A percentile compares a stretch with the other conserved stretches of the same genome.
phyloP scores from a whole-genome alignment of 78 protist species.

The Bigelowiella natans region DNA sequence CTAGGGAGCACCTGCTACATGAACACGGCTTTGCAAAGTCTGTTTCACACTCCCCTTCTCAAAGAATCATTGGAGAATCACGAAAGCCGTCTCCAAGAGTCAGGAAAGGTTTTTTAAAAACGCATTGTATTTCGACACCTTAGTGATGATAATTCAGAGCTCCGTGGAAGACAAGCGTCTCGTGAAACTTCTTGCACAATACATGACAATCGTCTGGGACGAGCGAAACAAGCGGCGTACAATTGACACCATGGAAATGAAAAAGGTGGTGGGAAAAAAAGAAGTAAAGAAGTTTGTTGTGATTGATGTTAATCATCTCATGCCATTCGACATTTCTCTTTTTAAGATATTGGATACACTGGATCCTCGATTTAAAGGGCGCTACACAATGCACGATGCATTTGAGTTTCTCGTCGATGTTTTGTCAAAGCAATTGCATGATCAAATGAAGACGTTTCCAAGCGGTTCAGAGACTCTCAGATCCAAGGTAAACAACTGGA shows the following conservation, averaged over 20 bases:
- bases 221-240: background rate
- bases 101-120: background rate
- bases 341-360: background rate
- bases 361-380: background rate
- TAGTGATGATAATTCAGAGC: too few relatives aligned
- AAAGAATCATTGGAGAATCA: background rate
- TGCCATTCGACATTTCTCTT: background rate
- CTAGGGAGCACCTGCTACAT: background rate
- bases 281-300: too few relatives aligned
- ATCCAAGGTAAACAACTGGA: too few relatives aligned
- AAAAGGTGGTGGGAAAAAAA: background rate
- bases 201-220: background rate
- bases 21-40: background rate
- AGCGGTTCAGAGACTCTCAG: too few relatives aligned
- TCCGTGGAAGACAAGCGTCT: background rate
- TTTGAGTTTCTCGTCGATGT: background rate
- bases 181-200: background rate
- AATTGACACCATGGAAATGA: background rate
- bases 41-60: background rate
- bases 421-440: background rate
- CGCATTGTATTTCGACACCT: background rate
- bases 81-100: background rate
- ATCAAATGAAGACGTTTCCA: too few relatives aligned
- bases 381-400: background rate
- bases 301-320: too few relatives aligned